These are phyloP conservation scores for Penicillium arizonense DNA, from an alignment of 495 filamentous ascomycete genomes.

Conservation along the genomic window DNA sequence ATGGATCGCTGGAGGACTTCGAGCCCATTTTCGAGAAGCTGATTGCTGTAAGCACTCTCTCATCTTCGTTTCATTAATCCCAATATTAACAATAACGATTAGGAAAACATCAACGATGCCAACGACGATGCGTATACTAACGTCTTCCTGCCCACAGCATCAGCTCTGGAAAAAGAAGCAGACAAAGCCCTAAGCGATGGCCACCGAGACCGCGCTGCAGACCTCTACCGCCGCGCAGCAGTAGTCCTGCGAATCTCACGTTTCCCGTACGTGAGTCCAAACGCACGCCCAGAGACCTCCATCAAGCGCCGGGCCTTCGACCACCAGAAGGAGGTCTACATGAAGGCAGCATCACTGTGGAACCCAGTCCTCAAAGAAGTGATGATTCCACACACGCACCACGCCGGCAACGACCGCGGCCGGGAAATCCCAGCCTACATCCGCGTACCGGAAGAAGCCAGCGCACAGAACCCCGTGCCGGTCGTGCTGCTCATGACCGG, in stretches of 20 bases:
- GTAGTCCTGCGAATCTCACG: slow-evolving; percentile 72
- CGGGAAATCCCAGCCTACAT: slow-evolving; percentile 62
- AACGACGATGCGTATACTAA: slow-evolving; percentile 62
- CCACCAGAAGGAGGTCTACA: slow-evolving; percentile 62
- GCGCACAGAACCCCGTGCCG: slow-evolving; percentile 45
- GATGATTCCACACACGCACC: slow-evolving; percentile 56
- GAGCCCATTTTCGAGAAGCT: slow-evolving; percentile 66
- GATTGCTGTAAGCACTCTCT: slow-evolving; percentile 46
- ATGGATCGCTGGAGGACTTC: slow-evolving; percentile 68
- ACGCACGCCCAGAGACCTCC: slow-evolving; percentile 30
- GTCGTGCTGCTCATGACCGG: slow-evolving; percentile 71
- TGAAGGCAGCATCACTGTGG: slow-evolving; percentile 58
- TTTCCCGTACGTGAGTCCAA: slow-evolving; percentile 64
- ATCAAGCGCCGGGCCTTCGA: slow-evolving; percentile 64
- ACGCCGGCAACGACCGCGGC: slow-evolving; percentile 46
- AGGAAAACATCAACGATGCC: slow-evolving; percentile 62
- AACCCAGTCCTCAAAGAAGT: slow-evolving; percentile 55
- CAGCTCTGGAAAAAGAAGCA: slow-evolving; percentile 49
- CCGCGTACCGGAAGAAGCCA: slow-evolving; percentile 51
- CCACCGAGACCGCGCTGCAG: slow-evolving; percentile 50
- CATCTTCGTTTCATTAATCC: background rate
- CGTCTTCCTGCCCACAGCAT: slow-evolving; percentile 58
- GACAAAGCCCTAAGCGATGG: slow-evolving; percentile 42
- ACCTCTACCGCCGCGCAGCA: slow-evolving; percentile 67
- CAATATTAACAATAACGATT: background rate